These are phyloP conservation scores for Thelephora ganbajun DNA, from an alignment of 768 basidiomycete genomes.

Conservation along the genomic window DNA sequence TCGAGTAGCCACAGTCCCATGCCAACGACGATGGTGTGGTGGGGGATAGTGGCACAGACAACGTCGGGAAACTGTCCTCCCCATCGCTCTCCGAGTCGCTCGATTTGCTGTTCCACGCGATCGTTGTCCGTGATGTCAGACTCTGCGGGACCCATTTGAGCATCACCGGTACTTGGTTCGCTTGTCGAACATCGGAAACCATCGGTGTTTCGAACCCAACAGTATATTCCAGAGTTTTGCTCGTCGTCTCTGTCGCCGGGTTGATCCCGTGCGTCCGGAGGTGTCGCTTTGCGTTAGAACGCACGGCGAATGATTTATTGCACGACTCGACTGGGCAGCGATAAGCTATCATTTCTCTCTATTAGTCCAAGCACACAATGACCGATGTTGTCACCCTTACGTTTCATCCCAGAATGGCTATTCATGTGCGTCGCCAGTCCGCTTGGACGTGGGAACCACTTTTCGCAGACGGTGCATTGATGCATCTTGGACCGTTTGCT, in stretches of 20 bases:
- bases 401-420: slow-evolving; percentile 34
- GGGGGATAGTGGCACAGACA: slow-evolving; percentile 24
- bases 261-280: slow-evolving; percentile 60
- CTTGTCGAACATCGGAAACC: slow-evolving; percentile 28
- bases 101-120: slow-evolving; percentile 10
- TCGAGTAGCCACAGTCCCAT: slow-evolving; percentile 17
- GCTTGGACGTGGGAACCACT: slow-evolving; percentile 35
- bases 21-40: slow-evolving; percentile 16
- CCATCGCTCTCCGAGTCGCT: slow-evolving; percentile 17
- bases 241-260: slow-evolving; percentile 14
- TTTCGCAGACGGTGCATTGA: slow-evolving; percentile 28
- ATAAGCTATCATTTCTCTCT: slow-evolving; percentile 14
- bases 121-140: slow-evolving; percentile 18
- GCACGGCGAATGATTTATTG: slow-evolving; percentile 56
- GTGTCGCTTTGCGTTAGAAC: slow-evolving; percentile 72
- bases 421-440: slow-evolving; percentile 41
- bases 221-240: slow-evolving; percentile 17
- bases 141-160: slow-evolving; percentile 28
- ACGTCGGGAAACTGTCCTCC: slow-evolving; percentile 16
- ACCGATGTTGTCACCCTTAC: slow-evolving; percentile 20
- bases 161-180: slow-evolving; percentile 21
- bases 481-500: slow-evolving; percentile 29
- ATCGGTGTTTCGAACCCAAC: slow-evolving; percentile 33
- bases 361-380: neutral
- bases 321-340: slow-evolving; percentile 49